Evolutionary conservation across 108 stramenopile species (phyloP).

Genomic region (Skeletonema menzelii): DNA sequence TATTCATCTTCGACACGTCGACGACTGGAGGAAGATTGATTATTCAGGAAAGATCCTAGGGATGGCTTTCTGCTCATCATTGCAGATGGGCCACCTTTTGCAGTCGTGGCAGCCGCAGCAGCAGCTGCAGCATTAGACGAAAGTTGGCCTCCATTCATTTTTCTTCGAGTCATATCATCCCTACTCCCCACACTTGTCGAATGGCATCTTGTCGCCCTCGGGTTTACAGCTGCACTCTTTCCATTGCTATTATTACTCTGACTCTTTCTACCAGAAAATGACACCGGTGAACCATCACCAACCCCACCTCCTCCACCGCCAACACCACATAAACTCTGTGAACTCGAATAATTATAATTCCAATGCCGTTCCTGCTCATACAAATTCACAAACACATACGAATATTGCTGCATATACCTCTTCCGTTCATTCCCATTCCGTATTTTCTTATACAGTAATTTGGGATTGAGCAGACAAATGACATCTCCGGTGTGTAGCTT

Average conservation of each 20-base stretch:
- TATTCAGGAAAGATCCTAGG: neutral
- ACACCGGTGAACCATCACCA: neutral
- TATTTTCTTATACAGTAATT: slow-evolving; percentile 57
- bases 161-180: neutral
- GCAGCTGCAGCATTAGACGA: neutral
- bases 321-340: slow-evolving; percentile 12
- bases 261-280: neutral
- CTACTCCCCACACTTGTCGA: neutral
- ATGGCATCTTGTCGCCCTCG: slow-evolving; percentile 4
- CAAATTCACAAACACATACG: slow-evolving; percentile 78
- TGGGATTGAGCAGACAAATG: slow-evolving; percentile 86
- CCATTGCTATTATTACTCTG: neutral
- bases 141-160: neutral
- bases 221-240: neutral
- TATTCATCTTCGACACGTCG: slow-evolving; percentile 79
- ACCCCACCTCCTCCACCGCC: neutral
- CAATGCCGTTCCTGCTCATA: slow-evolving; percentile 47
- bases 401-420: slow-evolving; percentile 56
- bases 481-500: slow-evolving; percentile 92
- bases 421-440: slow-evolving; percentile 33
- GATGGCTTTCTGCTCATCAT: neutral
- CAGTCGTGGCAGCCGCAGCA: neutral
- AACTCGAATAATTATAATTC: neutral
- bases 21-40: slow-evolving; percentile 20
- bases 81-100: slow-evolving; percentile 1